These are phyloP conservation scores for Trametes gibbosa DNA, from an alignment of 768 basidiomycete genomes.

Conservation along the genomic window DNA sequence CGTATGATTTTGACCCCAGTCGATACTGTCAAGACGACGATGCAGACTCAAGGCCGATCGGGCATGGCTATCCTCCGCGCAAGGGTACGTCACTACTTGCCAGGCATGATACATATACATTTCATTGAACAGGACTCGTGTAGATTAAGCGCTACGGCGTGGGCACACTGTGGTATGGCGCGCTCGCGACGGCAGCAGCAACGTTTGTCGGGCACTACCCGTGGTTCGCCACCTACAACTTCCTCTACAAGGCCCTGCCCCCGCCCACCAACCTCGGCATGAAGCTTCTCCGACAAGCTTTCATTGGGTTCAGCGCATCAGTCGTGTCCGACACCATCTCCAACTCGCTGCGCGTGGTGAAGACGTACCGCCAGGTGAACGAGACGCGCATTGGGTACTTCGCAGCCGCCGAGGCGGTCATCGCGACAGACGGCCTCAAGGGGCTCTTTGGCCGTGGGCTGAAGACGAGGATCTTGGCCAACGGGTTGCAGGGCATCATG, in stretches of 20 bases:
- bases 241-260: slow-evolving; percentile 63
- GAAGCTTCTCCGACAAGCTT: slow-evolving; percentile 74
- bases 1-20: slow-evolving; percentile 91
- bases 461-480: slow-evolving; percentile 85
- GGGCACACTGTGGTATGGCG: slow-evolving; percentile 84
- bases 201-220: slow-evolving; percentile 94
- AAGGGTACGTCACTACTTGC: slow-evolving; percentile 44
- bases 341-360: slow-evolving; percentile 89
- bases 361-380: slow-evolving; percentile 94
- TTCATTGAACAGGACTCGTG: background rate
- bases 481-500: slow-evolving; percentile 88
- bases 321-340: slow-evolving; percentile 82
- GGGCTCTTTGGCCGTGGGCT: slow-evolving; percentile 89
- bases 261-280: slow-evolving; percentile 47
- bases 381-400: slow-evolving; percentile 76
- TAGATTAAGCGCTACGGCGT: slow-evolving; percentile 76
- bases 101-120: too few relatives aligned
- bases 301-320: slow-evolving; percentile 89
- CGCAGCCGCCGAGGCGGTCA: slow-evolving; percentile 73
- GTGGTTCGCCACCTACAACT: slow-evolving; percentile 90
- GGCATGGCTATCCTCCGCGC: slow-evolving; percentile 65
- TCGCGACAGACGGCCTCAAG: slow-evolving; percentile 68
- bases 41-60: slow-evolving; percentile 83
- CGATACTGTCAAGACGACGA: slow-evolving; percentile 92
- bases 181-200: slow-evolving; percentile 87